Evolutionary conservation across 2,329 filamentous ascomycete species (phyloP), one percentile per base, ranked within the genome.

Genomic region (Cadophora sp.): DNA sequence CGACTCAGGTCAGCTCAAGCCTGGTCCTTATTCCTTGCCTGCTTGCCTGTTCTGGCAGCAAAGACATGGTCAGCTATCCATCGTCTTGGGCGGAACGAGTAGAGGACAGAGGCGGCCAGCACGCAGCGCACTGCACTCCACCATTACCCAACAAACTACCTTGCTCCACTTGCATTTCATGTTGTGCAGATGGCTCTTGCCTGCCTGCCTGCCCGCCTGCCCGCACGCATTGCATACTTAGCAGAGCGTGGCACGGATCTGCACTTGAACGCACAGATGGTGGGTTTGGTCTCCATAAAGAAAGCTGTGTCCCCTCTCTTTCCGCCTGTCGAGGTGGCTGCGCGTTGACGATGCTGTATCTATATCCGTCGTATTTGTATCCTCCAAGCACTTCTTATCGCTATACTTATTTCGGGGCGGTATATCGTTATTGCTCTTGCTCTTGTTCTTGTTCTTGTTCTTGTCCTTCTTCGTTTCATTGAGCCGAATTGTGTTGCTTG

Each of bases 221-320:
- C n/a, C n/a, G n/a, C n/a, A n/a, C 56, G 22, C 56, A 43, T 34
- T 62, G 59, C 58, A 61, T 48, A 16, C 40, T 19, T 43, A 43
- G 50, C 50, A 48, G 5, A 31, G 56, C 56, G 12, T 59, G 34
- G 56, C n/a, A 31, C 50, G 24, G 37, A 11, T 40, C 11, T 16
- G 29, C 40, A 29, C 5, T 43, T 11, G 14, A 24, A 46, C 24
- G 24, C 40, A 31, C 37, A 29, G 58, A 61, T 27, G 31, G 56
- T 51, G n/a, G 46, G 51, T 55, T 55, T 40, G 6, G 46, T 62
- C n/a, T 56, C 69, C 69, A 73, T 73, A 73, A 73, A 73, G 72
- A 51, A 61, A 58, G 51, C 69, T 68, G 64, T 69, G 34, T 70
- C 66, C 66, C 66, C 43, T 48, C 43, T 22, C 67, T 22, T 34